Percentiles rank a stretch among this genome's conserved stretches.
Evolutionary conservation across 495 filamentous ascomycete genomes (phyloP).

Genomic region (Aspergillus olivimuriae): DNA sequence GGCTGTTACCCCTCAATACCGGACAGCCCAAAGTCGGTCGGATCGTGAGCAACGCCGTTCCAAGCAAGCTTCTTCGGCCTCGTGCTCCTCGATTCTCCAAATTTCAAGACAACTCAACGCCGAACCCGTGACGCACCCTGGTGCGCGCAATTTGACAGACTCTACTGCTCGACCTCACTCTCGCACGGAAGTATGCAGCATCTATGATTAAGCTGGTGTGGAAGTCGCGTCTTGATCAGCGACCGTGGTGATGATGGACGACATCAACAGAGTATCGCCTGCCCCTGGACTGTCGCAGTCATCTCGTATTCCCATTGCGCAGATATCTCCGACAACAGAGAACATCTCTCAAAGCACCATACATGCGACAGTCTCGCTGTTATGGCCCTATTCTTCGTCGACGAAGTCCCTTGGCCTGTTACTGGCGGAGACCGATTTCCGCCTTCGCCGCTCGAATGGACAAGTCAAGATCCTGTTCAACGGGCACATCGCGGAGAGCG

Average conservation of each 20-base stretch:
- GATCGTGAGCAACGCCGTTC: too few relatives aligned
- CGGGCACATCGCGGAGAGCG: constrained; percentile 63
- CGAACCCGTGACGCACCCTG: neutral
- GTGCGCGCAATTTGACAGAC: neutral
- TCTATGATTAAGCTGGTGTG: constrained; percentile 12
- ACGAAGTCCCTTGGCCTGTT: constrained; percentile 65
- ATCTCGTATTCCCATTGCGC: constrained; percentile 55
- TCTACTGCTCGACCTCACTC: neutral
- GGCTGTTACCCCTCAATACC: too few relatives aligned
- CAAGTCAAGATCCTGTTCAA: constrained; percentile 78
- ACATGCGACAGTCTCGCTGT: constrained; percentile 67
- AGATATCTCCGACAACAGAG: constrained; percentile 52
- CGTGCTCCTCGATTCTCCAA: too few relatives aligned
- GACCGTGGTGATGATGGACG: constrained; percentile 30
- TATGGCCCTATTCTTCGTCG: constrained; percentile 87
- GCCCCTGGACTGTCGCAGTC: constrained; percentile 17
- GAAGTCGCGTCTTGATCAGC: constrained; percentile 9
- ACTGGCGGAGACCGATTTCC: constrained; percentile 80
- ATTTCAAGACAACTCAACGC: too few relatives aligned
- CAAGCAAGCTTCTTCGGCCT: too few relatives aligned
- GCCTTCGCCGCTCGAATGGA: constrained; percentile 68
- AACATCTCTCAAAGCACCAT: constrained; percentile 33
- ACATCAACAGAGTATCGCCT: constrained; percentile 18
- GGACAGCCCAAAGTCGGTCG: too few relatives aligned
- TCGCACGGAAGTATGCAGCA: constrained; percentile 1